Evolutionary conservation across 2,329 filamentous ascomycete genomes (phyloP).

Genomic region (Dichotomopilus funicola): DNA sequence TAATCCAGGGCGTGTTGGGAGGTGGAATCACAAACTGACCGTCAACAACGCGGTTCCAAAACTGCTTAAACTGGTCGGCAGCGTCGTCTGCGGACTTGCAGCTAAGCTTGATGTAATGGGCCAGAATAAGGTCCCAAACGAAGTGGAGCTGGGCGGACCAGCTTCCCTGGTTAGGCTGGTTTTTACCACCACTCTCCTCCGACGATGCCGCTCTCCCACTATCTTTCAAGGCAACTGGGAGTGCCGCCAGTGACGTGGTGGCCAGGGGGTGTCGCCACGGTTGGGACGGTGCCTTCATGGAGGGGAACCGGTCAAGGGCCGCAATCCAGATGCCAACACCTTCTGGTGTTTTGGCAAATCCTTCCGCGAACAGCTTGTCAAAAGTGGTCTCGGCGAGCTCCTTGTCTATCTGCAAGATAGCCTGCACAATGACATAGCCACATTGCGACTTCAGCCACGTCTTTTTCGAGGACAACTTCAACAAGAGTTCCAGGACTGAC

Average conservation of each 20-base stretch:
- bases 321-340: slow-evolving; percentile 84
- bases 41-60: slow-evolving; percentile 84
- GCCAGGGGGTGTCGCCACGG: slow-evolving; percentile 76
- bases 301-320: slow-evolving; percentile 56
- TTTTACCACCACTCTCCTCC: slow-evolving; percentile 36
- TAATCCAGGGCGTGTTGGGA: not conserved
- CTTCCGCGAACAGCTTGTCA: slow-evolving; percentile 53
- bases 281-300: slow-evolving; percentile 57
- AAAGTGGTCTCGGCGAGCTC: slow-evolving; percentile 57
- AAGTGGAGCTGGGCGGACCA: slow-evolving; percentile 80
- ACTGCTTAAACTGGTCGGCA: slow-evolving; percentile 57
- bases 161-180: slow-evolving; percentile 57
- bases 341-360: slow-evolving; percentile 74
- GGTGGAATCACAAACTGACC: slow-evolving; percentile 46
- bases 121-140: slow-evolving; percentile 77
- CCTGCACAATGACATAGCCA: slow-evolving; percentile 72
- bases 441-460: slow-evolving; percentile 87
- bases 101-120: slow-evolving; percentile 38
- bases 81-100: slow-evolving; percentile 28
- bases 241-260: slow-evolving; percentile 56
- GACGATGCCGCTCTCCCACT: slow-evolving; percentile 49
- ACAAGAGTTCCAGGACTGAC: slow-evolving; percentile 63
- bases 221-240: slow-evolving; percentile 77
- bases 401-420: slow-evolving; percentile 55
- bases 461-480: slow-evolving; percentile 71